Evolutionary conservation across 352 stramenopile genomes (phyloP).

Genomic region (Globisporangium abappressorium): DNA sequence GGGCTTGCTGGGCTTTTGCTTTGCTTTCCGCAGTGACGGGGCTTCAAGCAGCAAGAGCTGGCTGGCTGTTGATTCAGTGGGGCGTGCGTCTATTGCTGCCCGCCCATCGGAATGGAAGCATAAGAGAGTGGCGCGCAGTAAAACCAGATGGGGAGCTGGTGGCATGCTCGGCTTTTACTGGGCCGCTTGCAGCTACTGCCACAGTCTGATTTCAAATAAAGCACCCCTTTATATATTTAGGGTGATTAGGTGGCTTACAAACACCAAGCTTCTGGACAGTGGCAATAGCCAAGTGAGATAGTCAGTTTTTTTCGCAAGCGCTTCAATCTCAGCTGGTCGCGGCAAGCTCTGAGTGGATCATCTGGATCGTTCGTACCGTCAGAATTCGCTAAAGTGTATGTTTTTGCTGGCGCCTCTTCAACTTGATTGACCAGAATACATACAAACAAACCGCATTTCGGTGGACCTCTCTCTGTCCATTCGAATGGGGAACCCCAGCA

Average conservation of each 20-base stretch:
- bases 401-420: background rate
- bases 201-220: background rate
- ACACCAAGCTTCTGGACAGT: background rate
- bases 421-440: too few relatives aligned
- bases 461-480: too few relatives aligned
- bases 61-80: background rate
- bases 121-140: background rate
- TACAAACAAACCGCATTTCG: background rate
- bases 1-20: background rate
- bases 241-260: background rate
- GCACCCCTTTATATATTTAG: too few relatives aligned
- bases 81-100: too few relatives aligned
- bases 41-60: background rate
- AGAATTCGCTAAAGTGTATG: background rate
- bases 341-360: background rate
- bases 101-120: background rate
- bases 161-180: background rate
- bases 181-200: background rate
- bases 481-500: too few relatives aligned
- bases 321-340: conserved; percentile 8
- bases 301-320: background rate
- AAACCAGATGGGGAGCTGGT: background rate
- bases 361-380: background rate
- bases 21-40: background rate
- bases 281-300: background rate